These are phyloP conservation scores for Helotiales sp. DNA, from an alignment of 2,329 filamentous ascomycete genomes.

Conservation along the genomic window DNA sequence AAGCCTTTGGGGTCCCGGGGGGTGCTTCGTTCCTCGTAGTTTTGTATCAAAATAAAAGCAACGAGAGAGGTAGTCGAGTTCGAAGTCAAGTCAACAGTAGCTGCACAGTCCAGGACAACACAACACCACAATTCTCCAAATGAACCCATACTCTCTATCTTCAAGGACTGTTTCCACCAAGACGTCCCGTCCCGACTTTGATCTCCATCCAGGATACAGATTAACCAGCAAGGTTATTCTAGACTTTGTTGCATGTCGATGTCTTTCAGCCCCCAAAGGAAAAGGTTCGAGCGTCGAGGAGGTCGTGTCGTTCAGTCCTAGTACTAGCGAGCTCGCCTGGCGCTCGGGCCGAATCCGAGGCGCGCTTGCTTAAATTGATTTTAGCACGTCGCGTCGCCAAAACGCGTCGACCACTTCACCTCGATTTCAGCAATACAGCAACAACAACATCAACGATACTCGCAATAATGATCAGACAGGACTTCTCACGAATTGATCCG, in stretches of 20 bases:
- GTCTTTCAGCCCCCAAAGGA: conserved; percentile 20
- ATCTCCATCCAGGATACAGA: conserved; percentile 12
- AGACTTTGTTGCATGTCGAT: conserved; percentile 23
- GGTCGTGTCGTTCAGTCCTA: neutral
- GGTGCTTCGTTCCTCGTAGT: neutral
- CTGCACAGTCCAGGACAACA: neutral
- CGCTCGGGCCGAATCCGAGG: neutral
- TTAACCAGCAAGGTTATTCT: conserved; percentile 1
- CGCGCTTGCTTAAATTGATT: neutral
- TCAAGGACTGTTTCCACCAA: neutral
- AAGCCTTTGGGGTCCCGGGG: neutral
- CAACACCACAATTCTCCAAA: neutral
- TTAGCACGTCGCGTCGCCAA: neutral
- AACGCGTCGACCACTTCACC: neutral
- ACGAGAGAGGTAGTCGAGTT: neutral
- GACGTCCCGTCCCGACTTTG: neutral
- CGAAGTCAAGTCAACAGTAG: neutral
- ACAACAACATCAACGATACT: neutral
- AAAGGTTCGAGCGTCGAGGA: neutral
- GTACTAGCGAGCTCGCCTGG: neutral
- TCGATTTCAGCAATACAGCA: neutral
- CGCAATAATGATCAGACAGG: conserved; percentile 35
- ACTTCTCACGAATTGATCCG: conserved; percentile 38
- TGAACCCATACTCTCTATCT: neutral
- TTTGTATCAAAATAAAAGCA: neutral